These are phyloP conservation scores for Cetraspora pellucida DNA, from an alignment of 192 early-diverging fungal species.

Conservation along the genomic window DNA sequence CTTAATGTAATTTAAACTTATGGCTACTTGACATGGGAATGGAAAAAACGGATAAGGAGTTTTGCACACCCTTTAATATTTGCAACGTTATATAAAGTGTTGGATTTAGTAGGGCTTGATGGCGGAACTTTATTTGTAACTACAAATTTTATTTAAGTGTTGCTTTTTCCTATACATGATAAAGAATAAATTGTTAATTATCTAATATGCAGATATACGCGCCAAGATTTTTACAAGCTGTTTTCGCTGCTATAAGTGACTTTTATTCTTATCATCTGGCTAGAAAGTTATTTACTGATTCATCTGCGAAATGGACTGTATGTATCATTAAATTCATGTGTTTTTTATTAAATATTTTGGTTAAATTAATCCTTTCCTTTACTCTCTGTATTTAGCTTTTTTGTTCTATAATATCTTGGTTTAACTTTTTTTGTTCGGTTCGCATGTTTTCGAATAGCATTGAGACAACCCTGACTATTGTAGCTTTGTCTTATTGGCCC, in stretches of 20 bases:
- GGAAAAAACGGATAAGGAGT: slow-evolving; percentile 75
- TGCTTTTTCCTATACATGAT: not conserved
- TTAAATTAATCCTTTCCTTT: not conserved
- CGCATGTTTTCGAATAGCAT: slow-evolving; percentile 64
- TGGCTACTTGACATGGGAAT: slow-evolving; percentile 95
- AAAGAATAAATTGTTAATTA: slow-evolving; percentile 13
- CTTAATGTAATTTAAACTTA: slow-evolving; percentile 41
- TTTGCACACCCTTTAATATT: slow-evolving; percentile 85
- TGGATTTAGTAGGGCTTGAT: slow-evolving; percentile 66
- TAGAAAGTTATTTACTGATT: slow-evolving; percentile 57
- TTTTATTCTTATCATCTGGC: slow-evolving; percentile 76
- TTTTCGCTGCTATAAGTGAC: slow-evolving; percentile 74
- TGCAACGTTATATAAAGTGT: slow-evolving; percentile 69
- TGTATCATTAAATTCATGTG: slow-evolving; percentile 38
- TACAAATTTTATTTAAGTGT: slow-evolving; percentile 7
- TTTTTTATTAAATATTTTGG: not conserved
- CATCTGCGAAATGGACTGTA: slow-evolving; percentile 63
- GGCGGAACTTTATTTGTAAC: slow-evolving; percentile 71
- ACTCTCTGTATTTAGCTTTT: slow-evolving; percentile 45
- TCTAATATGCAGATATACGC: slow-evolving; percentile 57
- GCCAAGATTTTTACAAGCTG: slow-evolving; percentile 75
- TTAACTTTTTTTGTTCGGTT: slow-evolving; percentile 57
- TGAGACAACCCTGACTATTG: slow-evolving; percentile 74
- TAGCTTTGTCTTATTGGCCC: slow-evolving; percentile 89
- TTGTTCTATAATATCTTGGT: slow-evolving; percentile 58